Evolutionary conservation across 257 asterid genomes (phyloP), one percentile per base, ranked within the genome.

Genomic region (Solanum peruvianum): DNA sequence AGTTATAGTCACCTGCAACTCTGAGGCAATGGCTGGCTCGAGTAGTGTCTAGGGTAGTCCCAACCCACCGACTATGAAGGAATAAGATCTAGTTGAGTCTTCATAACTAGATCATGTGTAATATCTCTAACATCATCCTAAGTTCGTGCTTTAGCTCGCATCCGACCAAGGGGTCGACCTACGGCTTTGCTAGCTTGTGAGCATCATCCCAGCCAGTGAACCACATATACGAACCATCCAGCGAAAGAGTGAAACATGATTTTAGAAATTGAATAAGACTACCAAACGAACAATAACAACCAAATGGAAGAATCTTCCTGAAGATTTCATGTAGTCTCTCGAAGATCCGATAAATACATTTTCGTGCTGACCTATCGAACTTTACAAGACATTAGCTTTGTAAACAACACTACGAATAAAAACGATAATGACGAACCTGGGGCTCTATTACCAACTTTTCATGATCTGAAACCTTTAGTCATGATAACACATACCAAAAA

Each of bases 341-440:
- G 10, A 52, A 52, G 62, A 52, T 52, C 16, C 23, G 62, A 52
- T 52, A 52, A 9, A 52, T 20, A 52, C 3, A 0, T 52, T 16
- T 52, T 52, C 23, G 0, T 23, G 18, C 4, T 1, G 62, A 52
- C 18, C 3, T 52, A 0, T 52, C 3, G 23, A 6, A 52, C 23
- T 52, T 52, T 52, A 52, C 23, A 16, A 52, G 23, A 52, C 62
- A 52, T 52, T 52, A 52, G 10, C 1, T 52, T 52, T 52, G 62
- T 52, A 52, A 33, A 33, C 35, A 33, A 33, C 35, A 33, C 35
- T 33, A 4, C 35, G 35, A 33, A 33, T 33, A 33, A 21, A 9
- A 52, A 16, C 0, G 62, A 52, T 9, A 16, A 10, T 9, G 9
- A 52, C 62, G 0, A 3, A 52, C 23, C 1, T 52, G 9, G 0